Conservation (phyloP, 2,329 filamentous ascomycete genomes). For the Phyllosticta citriasiana region DNA sequence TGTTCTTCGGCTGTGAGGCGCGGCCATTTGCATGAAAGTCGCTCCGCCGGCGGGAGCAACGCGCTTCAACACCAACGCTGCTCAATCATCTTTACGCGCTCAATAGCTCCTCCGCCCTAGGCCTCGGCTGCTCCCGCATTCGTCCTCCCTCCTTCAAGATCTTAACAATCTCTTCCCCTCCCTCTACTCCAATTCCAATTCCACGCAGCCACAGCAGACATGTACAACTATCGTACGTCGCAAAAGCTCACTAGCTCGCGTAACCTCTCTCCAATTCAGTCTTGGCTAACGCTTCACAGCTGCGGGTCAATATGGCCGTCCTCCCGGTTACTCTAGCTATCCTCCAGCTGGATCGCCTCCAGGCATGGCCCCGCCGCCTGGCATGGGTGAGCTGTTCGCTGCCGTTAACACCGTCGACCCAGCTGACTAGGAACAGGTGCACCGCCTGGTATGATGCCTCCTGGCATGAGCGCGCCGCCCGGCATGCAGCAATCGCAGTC, state of each 20-base stretch:
- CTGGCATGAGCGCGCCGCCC: conserved; percentile 68
- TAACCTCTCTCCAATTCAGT: not conserved
- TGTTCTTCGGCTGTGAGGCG: not conserved
- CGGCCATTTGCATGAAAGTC: not conserved
- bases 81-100: not conserved
- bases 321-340: conserved; percentile 63
- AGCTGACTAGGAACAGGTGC: conserved; percentile 44
- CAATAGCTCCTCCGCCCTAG: not conserved
- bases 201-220: conserved; percentile 14
- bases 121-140: not conserved
- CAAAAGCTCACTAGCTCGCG: conserved; percentile 1
- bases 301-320: conserved; percentile 58
- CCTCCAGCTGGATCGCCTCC: conserved; percentile 51
- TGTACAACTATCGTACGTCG: conserved; percentile 25
- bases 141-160: not conserved
- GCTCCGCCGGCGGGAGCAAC: not conserved
- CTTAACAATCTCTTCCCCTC: not conserved
- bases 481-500: conserved; percentile 67
- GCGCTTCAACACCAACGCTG: not conserved
- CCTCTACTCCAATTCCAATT: not conserved
- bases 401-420: not conserved
- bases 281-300: conserved; percentile 20
- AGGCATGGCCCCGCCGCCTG: conserved; percentile 68
- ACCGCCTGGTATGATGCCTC: conserved; percentile 56
- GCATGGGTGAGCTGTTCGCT: conserved; percentile 55